A percentile compares a stretch with the other conserved stretches of the same genome.
phyloP scores from a whole-genome alignment of 768 basidiomycete species.

The Suillus weaverae region DNA sequence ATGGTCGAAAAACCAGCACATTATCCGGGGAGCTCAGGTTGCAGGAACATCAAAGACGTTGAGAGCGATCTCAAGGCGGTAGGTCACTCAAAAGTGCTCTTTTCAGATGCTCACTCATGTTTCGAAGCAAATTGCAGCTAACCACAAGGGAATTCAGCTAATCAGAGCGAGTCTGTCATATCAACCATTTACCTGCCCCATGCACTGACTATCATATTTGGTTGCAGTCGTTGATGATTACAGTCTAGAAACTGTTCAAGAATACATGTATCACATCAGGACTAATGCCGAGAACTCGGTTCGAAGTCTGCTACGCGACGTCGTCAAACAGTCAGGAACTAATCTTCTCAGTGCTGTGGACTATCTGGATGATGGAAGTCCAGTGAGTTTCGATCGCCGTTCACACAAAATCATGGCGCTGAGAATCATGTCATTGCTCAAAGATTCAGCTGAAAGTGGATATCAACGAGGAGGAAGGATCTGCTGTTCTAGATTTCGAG shows the following conservation, averaged over 20 bases:
- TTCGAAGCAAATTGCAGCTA: constrained; percentile 86
- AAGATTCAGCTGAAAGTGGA: constrained; percentile 76
- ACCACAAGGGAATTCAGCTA: constrained; percentile 87
- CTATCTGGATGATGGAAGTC: constrained; percentile 86
- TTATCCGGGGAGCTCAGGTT: constrained; percentile 86
- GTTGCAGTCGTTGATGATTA: constrained; percentile 81
- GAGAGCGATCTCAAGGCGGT: constrained; percentile 92
- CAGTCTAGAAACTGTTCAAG: constrained; percentile 80
- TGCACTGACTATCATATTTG: constrained; percentile 10
- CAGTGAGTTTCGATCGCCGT: constrained; percentile 42
- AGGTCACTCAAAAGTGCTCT: constrained; percentile 25
- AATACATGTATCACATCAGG: constrained; percentile 92
- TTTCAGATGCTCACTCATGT: neutral
- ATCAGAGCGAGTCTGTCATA: constrained; percentile 69
- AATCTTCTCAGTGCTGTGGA: constrained; percentile 72
- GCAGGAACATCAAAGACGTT: constrained; percentile 83
- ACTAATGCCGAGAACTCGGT: constrained; percentile 87
- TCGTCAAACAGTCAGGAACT: constrained; percentile 66
- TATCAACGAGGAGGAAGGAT: constrained; percentile 72
- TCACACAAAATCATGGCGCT: neutral
- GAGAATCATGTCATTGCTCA: neutral
- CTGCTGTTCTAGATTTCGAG: constrained; percentile 82
- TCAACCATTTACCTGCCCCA: neutral
- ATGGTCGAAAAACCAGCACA: constrained; percentile 81
- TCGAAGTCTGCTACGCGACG: constrained; percentile 74